Percentiles rank a stretch among this genome's conserved stretches.
phyloP scores from a whole-genome alignment of 345 rosid species.

The Cochlearia excelsa region DNA sequence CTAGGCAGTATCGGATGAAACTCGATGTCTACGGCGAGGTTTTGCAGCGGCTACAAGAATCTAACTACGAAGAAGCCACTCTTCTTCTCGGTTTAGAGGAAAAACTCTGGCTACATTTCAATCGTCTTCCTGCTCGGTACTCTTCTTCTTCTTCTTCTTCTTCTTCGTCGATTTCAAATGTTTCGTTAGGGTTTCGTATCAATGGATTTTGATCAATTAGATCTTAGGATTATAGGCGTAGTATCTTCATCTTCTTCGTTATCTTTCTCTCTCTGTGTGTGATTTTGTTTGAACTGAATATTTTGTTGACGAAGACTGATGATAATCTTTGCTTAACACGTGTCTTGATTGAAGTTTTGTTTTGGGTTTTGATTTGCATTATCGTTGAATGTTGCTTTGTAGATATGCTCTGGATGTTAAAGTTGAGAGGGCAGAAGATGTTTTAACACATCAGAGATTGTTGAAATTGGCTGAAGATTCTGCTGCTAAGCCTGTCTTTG shows the following conservation, averaged over 20 bases:
- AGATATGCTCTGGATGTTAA: constrained; percentile 85
- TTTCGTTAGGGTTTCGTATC: too few species aligned
- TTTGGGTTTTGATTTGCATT: background rate
- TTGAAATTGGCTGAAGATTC: too few species aligned
- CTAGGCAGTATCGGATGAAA: constrained; percentile 72
- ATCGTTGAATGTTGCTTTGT: constrained; percentile 1
- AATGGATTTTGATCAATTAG: too few species aligned
- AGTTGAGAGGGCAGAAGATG: too few species aligned
- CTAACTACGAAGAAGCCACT: constrained; percentile 59
- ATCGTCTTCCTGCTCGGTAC: constrained; percentile 87
- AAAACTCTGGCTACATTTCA: constrained; percentile 88
- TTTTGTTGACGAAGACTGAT: too few species aligned
- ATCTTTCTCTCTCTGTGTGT: too few species aligned
- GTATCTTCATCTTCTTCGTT: background rate
- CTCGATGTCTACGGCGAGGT: constrained; percentile 81
- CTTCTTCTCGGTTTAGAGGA: constrained; percentile 74
- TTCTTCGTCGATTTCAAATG: background rate
- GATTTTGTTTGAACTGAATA: too few species aligned
- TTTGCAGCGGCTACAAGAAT: constrained; percentile 67
- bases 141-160: background rate
- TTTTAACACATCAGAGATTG: too few species aligned
- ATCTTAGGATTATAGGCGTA: background rate
- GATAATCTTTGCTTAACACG: too few species aligned
- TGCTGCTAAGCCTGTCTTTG: too few species aligned
- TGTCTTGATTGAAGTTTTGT: background rate